phyloP scores from a whole-genome alignment of 352 stramenopile species.

The Bremia lactucae region DNA sequence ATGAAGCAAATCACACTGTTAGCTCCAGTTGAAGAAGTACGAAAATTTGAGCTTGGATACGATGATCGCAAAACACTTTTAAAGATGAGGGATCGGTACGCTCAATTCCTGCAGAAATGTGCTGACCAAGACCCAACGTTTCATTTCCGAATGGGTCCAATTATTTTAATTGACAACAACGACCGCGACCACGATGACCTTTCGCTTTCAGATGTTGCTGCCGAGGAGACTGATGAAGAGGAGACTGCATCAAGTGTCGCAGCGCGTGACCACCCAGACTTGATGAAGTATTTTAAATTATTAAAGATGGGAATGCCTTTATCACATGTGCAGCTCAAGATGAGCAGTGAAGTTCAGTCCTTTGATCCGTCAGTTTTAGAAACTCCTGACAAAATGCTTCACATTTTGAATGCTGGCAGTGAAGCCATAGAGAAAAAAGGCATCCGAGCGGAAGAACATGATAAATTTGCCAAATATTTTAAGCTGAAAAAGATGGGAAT shows the following conservation, averaged over 20 bases:
- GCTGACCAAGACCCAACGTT: conserved; percentile 60
- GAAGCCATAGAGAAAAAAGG: conserved; percentile 34
- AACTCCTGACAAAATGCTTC: conserved; percentile 77
- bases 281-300: conserved; percentile 75
- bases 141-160: conserved; percentile 52
- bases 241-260: conserved; percentile 23
- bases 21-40: conserved; percentile 71
- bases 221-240: conserved; percentile 61
- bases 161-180: conserved; percentile 70
- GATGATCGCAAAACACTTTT: conserved; percentile 73
- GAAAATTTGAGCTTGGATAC: conserved; percentile 66
- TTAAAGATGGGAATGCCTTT: conserved; percentile 72
- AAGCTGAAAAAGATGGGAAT: conserved; percentile 94
- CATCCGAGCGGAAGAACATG: conserved; percentile 47
- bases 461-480: conserved; percentile 87
- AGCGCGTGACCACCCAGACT: conserved; percentile 52
- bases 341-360: conserved; percentile 44
- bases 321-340: conserved; percentile 54
- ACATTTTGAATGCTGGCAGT: conserved; percentile 53
- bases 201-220: conserved; percentile 37
- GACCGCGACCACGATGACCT: conserved; percentile 47
- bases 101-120: conserved; percentile 57
- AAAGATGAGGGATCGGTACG: conserved; percentile 66
- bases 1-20: conserved; percentile 72
- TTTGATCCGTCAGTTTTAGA: conserved; percentile 58